phyloP scores from a whole-genome alignment of 805 yeast genomes.

The Metschnikowia shivogae region DNA sequence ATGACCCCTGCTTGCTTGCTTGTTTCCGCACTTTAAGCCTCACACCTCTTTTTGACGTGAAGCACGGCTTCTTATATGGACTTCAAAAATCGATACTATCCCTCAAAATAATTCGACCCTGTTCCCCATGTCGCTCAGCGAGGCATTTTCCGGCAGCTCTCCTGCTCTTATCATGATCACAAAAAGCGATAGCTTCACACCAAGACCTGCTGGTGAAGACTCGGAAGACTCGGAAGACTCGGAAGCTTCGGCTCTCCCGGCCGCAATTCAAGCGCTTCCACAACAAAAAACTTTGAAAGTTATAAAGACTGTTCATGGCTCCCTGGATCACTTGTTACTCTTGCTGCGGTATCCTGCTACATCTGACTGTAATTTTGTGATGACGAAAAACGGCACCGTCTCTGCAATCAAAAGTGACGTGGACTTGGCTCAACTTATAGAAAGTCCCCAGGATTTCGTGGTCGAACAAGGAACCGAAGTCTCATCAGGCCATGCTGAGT shows the following conservation, averaged over 20 bases:
- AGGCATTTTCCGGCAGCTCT: neutral
- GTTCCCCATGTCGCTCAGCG: neutral
- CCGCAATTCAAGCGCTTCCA: neutral
- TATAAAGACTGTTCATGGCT: neutral
- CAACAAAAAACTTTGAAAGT: neutral
- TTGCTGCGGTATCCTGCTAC: neutral
- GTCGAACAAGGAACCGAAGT: neutral
- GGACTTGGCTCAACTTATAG: neutral
- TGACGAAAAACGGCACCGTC: neutral
- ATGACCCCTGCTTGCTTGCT: conserved; percentile 5
- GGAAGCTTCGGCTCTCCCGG: neutral
- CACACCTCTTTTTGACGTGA: neutral
- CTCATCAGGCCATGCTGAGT: neutral
- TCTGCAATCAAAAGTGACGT: neutral
- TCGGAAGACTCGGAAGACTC: neutral
- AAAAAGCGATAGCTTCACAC: neutral
- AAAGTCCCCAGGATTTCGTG: neutral
- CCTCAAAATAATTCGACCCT: neutral
- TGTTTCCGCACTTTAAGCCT: neutral
- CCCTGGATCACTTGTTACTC: neutral
- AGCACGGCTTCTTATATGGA: conserved; percentile 1
- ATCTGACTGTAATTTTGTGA: neutral
- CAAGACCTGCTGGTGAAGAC: neutral
- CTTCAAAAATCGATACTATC: neutral
- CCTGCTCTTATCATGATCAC: neutral